Percentiles rank a stretch among this genome's conserved stretches.
phyloP scores from a whole-genome alignment of 2,329 filamentous ascomycete genomes.

The Aspergillus tubingensis region DNA sequence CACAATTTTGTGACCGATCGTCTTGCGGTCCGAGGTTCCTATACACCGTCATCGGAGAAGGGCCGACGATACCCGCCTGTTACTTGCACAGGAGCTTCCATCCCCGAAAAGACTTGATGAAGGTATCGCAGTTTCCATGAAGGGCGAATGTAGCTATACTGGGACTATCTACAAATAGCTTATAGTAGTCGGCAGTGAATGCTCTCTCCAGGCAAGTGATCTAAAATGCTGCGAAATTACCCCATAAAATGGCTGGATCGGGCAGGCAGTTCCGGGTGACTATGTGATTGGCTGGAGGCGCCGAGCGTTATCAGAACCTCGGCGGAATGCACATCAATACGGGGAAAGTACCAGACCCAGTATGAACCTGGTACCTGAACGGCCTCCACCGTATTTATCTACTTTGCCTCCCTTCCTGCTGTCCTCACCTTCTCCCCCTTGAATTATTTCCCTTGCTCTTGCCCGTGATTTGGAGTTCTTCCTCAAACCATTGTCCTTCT shows the following conservation, averaged over 20 bases:
- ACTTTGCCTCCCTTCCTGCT: constrained; percentile 8
- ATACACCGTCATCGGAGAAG: background rate
- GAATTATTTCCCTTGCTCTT: constrained; percentile 2
- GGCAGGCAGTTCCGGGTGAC: constrained; percentile 2
- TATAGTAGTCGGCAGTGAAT: background rate
- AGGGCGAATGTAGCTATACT: too few species aligned
- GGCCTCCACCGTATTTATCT: background rate
- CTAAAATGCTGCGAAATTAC: too few species aligned
- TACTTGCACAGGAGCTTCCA: too few species aligned
- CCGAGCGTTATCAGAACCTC: constrained; percentile 4
- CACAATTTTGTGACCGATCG: background rate
- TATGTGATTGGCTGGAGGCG: constrained; percentile 1
- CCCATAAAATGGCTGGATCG: background rate
- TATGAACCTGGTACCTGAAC: too few species aligned
- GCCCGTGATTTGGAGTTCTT: background rate
- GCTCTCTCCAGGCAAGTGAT: too few species aligned
- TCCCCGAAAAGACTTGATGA: too few species aligned
- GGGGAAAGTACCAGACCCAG: background rate
- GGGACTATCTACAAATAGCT: background rate
- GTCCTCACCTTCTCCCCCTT: background rate
- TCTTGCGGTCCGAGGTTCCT: background rate
- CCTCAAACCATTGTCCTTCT: background rate
- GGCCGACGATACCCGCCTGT: background rate
- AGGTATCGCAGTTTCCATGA: too few species aligned
- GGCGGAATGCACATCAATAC: background rate